Percentiles rank a stretch among this genome's conserved stretches.
phyloP scores from a whole-genome alignment of 352 stramenopile species.

The Globisporangium alternatum region DNA sequence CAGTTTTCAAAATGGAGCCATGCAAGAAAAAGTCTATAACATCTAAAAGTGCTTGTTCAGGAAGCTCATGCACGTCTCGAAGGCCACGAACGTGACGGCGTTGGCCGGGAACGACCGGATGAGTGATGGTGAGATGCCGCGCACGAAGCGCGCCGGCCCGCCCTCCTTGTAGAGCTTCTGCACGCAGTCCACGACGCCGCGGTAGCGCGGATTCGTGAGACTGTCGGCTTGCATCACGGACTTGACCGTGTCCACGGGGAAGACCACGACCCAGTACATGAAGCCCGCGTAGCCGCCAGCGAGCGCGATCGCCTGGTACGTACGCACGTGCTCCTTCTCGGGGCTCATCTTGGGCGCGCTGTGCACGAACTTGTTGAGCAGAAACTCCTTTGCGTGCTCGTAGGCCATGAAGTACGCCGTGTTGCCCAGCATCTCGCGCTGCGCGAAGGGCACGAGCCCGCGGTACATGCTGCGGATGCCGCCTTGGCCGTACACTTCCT shows the following conservation, averaged over 20 bases:
- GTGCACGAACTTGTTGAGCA: slow-evolving; percentile 58
- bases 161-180: slow-evolving; percentile 69
- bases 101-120: slow-evolving; percentile 78
- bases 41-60: slow-evolving; percentile 69
- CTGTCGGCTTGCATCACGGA: slow-evolving; percentile 79
- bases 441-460: slow-evolving; percentile 54
- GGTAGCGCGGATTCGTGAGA: slow-evolving; percentile 68
- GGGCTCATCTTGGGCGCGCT: slow-evolving; percentile 32
- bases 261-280: slow-evolving; percentile 83
- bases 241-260: slow-evolving; percentile 83
- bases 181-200: slow-evolving; percentile 64
- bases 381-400: slow-evolving; percentile 60
- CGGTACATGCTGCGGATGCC: slow-evolving; percentile 74
- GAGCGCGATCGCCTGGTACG: slow-evolving; percentile 71
- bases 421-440: slow-evolving; percentile 84
- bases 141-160: slow-evolving; percentile 65
- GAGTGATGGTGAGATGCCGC: slow-evolving; percentile 74
- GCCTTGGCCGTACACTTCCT: slow-evolving; percentile 57
- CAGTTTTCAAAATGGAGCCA: neutral
- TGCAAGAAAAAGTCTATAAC: neutral
- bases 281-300: slow-evolving; percentile 76
- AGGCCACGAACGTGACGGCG: slow-evolving; percentile 83
- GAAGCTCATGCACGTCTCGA: slow-evolving; percentile 77
- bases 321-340: slow-evolving; percentile 56
- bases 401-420: slow-evolving; percentile 85